Base-by-base conservation (phyloP, 768 basidiomycete genomes). In the Lactarius pseudohatsudake region DNA sequence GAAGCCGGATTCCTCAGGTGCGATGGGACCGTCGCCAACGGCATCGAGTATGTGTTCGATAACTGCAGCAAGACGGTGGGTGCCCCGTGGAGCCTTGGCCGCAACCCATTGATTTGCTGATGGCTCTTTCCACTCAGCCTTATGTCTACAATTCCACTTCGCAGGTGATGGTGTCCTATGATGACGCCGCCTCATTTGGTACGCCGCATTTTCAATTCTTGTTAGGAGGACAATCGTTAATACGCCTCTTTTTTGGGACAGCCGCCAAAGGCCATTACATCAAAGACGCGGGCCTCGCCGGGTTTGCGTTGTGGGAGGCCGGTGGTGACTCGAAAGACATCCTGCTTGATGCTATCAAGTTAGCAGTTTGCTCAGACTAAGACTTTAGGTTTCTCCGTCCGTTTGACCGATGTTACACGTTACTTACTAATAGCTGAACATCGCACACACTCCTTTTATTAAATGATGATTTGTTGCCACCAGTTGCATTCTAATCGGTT, bases 21-120 rank as follows among this genome's bases (percentile, higher is more conserved):
- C 15, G 5, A 65, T 3, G 69, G 69, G 15, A 65, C 57, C 0
- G 65, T 72, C 20, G 64, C 70, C 43, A 16, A 2, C 0, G 84
- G 84, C 3, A 85, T 89, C 72, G 71, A 73, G 10, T 83, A 85
- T 72, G 69, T 77, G 16, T 90, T 79, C 69, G 88, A 91, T 66
- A 72, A 80, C 7, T 92, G 91, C 78, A 89, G 85, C 68, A 84
- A 90, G 77, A 93, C 91, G 63, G 91, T 92, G 68, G 38, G 65
- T 18, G 26, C 38, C 85, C 78, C 3, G 4, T 9, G 41, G 8
- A 10, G 20, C 57, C 5, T 30, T 64, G 20, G 32, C 32, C n/a
- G 5, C 8, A 0, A 50, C 6, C 2, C 7, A 32, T 62, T 50
- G 6, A 26, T 43, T 18, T 61, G 57, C 71, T 41, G 9, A 16